Conservation (phyloP, 495 filamentous ascomycete genomes). For the Sordaria brevicollis region DNA sequence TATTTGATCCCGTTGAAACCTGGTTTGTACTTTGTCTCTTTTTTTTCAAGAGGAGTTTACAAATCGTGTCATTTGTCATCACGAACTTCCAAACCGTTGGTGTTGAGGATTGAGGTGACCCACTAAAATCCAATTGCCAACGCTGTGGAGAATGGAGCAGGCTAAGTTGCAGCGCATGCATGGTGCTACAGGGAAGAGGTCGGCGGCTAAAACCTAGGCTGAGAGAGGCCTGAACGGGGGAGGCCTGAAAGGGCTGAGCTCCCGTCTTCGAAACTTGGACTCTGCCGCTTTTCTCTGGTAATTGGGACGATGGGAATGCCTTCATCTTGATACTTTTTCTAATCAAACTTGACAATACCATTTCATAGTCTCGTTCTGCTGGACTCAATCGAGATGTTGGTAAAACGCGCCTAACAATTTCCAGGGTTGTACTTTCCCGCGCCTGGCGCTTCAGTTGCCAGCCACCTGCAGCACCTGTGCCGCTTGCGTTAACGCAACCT, state of each 20-base stretch:
- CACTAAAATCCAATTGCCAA: background rate
- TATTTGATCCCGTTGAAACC: too few relatives aligned
- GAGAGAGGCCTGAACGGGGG: too few relatives aligned
- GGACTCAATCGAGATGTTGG: too few relatives aligned
- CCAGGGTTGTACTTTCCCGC: too few relatives aligned
- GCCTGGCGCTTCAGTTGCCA: background rate
- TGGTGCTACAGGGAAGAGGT: background rate
- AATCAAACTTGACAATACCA: background rate
- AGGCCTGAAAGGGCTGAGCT: background rate
- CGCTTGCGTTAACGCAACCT: too few relatives aligned
- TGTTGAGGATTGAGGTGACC: background rate
- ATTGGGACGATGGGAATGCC: background rate
- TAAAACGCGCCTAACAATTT: too few relatives aligned
- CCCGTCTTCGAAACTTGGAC: too few relatives aligned
- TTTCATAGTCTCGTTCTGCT: background rate
- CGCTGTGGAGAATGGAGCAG: background rate
- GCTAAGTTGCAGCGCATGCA: background rate
- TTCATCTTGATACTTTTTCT: background rate
- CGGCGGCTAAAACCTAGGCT: background rate
- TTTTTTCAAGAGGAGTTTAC: too few relatives aligned
- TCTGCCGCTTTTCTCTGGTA: background rate
- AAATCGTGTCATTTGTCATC: too few relatives aligned
- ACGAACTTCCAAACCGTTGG: background rate
- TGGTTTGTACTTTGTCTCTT: too few relatives aligned
- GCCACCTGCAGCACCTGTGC: background rate